Base-by-base conservation (phyloP, 352 stramenopile species). In the Globisporangium orthogonon region DNA sequence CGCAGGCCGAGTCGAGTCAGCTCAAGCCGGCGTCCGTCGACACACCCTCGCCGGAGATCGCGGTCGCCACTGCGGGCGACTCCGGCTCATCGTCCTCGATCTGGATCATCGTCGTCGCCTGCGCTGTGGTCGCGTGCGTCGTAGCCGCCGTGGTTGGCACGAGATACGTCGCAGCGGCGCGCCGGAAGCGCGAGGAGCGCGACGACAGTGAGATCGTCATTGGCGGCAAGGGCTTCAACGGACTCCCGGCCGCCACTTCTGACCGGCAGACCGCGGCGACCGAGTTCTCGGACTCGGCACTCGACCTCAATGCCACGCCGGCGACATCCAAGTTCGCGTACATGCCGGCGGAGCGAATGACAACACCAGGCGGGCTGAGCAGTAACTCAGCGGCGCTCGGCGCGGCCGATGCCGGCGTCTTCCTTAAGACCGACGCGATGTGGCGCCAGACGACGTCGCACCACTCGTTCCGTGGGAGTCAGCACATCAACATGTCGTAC, bases 401-500 rank as follows among this genome's bases (percentile, higher is more conserved):
- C 5, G 43, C 50, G 7, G 50, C 50, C 7, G 50, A 58, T 7
- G 31, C 33, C 4, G n/a, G 18, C 7, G 50, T 57, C 6, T 44
- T 45, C 5, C 41, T 58, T 30, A 58, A 63, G 57, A 63, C 50
- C 57, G 57, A 63, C 23, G 18, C 50, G n/a, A 7, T 40, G 29
- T 56, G 57, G 57, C 57, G 35, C 14, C 50, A 50, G 4, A 52
- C 49, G 6, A 39, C 29, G 10, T 62, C 56, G 29, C 18, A 31
- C 56, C n/a, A 62, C 49, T 54, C 50, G 33, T 63, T 54, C 41
- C 57, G 50, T 7, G 57, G 57, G 2, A 58, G 50, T 23, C 50
- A 58, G 31, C 51, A 56, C 50, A 30, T 63, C 31, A 58, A 57
- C 40, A 58, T 51, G 50, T 43, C 46, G 50, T 53, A 49, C 18